These are phyloP conservation scores for Scytalidium sp. DNA, from an alignment of 2,329 filamentous ascomycete species.

Conservation along the genomic window DNA sequence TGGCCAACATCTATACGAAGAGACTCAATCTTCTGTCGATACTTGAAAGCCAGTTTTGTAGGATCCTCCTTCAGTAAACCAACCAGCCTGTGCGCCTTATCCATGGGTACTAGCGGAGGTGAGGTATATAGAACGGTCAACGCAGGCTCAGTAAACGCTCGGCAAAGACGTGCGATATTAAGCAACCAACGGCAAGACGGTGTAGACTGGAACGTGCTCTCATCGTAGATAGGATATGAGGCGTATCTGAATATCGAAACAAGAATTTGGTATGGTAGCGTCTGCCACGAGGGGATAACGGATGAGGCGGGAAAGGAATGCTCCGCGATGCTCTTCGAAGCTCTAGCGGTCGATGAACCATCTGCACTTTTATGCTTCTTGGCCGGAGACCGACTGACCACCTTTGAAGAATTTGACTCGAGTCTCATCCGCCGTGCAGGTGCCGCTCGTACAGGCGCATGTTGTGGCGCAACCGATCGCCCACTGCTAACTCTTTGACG, in stretches of 20 bases:
- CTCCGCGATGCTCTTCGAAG: not conserved
- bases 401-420: not conserved
- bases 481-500: not conserved
- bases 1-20: conserved; percentile 32
- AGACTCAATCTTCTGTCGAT: conserved; percentile 27
- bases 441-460: not conserved
- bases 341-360: not conserved
- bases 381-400: not conserved
- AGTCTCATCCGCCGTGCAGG: not conserved
- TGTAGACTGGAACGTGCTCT: conserved; percentile 39
- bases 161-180: conserved; percentile 59
- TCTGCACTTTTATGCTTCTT: not conserved
- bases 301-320: conserved; percentile 16
- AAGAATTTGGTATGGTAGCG: conserved; percentile 67
- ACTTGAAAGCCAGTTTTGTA: conserved; percentile 20
- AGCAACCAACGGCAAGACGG: conserved; percentile 60
- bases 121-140: conserved; percentile 68
- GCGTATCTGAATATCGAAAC: conserved; percentile 68
- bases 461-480: not conserved
- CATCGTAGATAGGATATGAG: conserved; percentile 53
- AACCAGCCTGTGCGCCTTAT: conserved; percentile 47
- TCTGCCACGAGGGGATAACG: conserved; percentile 53
- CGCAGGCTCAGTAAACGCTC: conserved; percentile 67
- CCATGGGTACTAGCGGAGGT: conserved; percentile 58
- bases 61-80: conserved; percentile 42